Evolutionary conservation across 768 basidiomycete species (phyloP).

Genomic region (Pleurotus giganteus): DNA sequence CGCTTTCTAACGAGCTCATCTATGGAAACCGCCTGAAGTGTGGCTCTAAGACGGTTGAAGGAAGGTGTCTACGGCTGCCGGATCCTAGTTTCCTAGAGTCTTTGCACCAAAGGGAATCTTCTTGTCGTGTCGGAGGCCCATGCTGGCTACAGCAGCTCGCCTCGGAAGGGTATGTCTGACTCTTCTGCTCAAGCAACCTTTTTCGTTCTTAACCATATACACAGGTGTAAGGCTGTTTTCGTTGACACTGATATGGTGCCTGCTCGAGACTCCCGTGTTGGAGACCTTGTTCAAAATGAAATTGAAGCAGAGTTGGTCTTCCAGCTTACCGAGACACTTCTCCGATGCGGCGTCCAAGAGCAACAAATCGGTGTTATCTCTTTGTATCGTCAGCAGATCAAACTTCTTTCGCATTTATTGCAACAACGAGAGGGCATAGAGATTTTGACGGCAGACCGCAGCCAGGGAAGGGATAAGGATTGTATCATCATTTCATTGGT

Average conservation of each 20-base stretch:
- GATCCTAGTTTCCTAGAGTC: constrained; percentile 37
- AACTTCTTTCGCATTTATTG: constrained; percentile 73
- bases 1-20: constrained; percentile 82
- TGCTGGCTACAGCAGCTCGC: constrained; percentile 77
- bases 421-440: constrained; percentile 60
- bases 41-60: constrained; percentile 72
- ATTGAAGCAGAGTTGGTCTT: constrained; percentile 69
- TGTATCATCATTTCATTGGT: constrained; percentile 93
- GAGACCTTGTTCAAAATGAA: constrained; percentile 89
- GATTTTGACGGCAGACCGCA: constrained; percentile 88
- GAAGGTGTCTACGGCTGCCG: constrained; percentile 53
- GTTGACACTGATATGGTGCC: constrained; percentile 89
- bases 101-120: constrained; percentile 34
- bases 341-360: constrained; percentile 60
- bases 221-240: constrained; percentile 84
- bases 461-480: constrained; percentile 95
- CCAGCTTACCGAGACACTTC: constrained; percentile 67
- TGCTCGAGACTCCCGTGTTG: constrained; percentile 76
- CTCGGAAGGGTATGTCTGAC: constrained; percentile 56
- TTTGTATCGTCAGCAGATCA: constrained; percentile 93
- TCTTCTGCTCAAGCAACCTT: neutral
- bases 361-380: constrained; percentile 86
- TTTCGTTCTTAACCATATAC: constrained; percentile 3
- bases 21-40: constrained; percentile 78
- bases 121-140: constrained; percentile 28